Percentiles rank a stretch among this genome's conserved stretches.
Conservation (phyloP, 805 yeast genomes). For the Yamadazyma phyllophila region DNA sequence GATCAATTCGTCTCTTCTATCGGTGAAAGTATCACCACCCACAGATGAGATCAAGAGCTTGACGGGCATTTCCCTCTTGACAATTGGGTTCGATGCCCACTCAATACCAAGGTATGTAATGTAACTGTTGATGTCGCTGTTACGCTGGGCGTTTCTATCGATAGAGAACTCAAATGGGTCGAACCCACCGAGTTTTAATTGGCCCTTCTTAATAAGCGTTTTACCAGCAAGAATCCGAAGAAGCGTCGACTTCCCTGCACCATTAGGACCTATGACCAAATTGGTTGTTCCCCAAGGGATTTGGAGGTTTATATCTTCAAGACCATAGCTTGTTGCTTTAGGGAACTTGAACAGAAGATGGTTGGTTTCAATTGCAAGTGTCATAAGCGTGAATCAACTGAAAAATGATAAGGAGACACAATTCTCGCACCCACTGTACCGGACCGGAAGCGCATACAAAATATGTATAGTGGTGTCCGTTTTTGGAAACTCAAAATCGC, state of each 20-base stretch:
- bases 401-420: no score
- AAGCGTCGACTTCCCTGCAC: slow-evolving; percentile 95
- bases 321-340: slow-evolving; percentile 56
- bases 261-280: slow-evolving; percentile 87
- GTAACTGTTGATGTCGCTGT: slow-evolving; percentile 44
- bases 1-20: slow-evolving; percentile 73
- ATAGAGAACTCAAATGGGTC: slow-evolving; percentile 79
- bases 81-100: slow-evolving; percentile 92
- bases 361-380: slow-evolving; percentile 57
- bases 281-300: slow-evolving; percentile 75
- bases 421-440: no score
- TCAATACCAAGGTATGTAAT: slow-evolving; percentile 92
- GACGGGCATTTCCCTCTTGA: slow-evolving; percentile 89
- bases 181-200: slow-evolving; percentile 68
- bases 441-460: no score
- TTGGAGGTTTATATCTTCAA: slow-evolving; percentile 57
- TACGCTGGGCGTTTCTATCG: slow-evolving; percentile 42
- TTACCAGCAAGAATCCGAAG: slow-evolving; percentile 87
- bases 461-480: no score
- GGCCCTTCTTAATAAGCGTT: slow-evolving; percentile 74
- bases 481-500: no score
- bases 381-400: slow-evolving; percentile 1
- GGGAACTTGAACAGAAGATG: slow-evolving; percentile 71
- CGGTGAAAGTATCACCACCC: slow-evolving; percentile 65
- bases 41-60: slow-evolving; percentile 71